phyloP scores from a whole-genome alignment of 2,329 filamentous ascomycete species.

The Pseudogymnoascus sp. region DNA sequence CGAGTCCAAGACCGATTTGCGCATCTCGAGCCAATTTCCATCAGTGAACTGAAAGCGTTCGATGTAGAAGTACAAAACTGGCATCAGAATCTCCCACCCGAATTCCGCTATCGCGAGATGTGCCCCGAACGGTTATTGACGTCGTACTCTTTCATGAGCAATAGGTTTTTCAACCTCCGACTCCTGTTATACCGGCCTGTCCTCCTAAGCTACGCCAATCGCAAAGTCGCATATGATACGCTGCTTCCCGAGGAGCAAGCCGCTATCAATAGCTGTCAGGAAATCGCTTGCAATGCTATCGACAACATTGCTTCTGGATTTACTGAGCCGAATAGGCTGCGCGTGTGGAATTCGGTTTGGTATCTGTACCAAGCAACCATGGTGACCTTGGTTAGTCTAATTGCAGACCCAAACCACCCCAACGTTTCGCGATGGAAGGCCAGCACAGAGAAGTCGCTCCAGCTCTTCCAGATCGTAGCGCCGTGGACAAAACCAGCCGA shows the following conservation, averaged over 20 bases:
- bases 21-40: background rate
- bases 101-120: background rate
- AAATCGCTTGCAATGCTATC: slow-evolving; percentile 6
- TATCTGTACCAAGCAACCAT: background rate
- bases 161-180: slow-evolving; percentile 1
- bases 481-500: background rate
- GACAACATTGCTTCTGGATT: background rate
- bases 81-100: background rate
- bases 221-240: background rate
- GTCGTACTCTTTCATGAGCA: background rate
- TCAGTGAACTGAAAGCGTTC: background rate
- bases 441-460: background rate
- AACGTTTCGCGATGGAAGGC: slow-evolving; percentile 1
- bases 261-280: background rate
- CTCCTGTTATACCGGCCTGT: background rate
- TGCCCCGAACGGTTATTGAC: background rate
- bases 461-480: background rate
- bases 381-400: slow-evolving; percentile 1
- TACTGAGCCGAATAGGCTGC: background rate
- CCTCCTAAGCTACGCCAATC: slow-evolving; percentile 1
- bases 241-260: background rate
- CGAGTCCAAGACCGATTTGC: background rate
- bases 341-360: background rate
- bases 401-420: background rate
- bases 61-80: background rate